A percentile compares a stretch with the other conserved stretches of the same genome.
Evolutionary conservation across 306 rosid species (phyloP).

Genomic region (Boehmeria nivea): DNA sequence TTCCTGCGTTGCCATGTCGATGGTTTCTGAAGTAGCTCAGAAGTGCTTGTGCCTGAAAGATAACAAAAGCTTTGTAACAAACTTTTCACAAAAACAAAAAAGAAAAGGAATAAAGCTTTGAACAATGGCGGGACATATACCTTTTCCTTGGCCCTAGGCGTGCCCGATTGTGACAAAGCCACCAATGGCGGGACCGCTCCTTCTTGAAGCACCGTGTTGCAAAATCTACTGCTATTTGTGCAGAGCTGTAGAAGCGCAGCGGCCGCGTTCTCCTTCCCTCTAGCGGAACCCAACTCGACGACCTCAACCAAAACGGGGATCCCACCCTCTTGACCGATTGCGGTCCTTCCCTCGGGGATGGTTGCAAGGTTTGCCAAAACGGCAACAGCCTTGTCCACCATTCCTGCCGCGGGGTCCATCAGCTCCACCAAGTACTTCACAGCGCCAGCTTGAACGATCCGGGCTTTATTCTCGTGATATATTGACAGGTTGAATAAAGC

Average conservation of each 20-base stretch:
- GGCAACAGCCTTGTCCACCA: conserved; percentile 98
- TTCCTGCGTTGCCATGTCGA: conserved; percentile 83
- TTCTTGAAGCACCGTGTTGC: conserved; percentile 74
- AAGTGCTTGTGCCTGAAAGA: conserved; percentile 79
- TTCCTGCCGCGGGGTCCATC: conserved; percentile 98
- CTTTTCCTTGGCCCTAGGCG: conserved; percentile 95
- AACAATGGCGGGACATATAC: conserved; percentile 27
- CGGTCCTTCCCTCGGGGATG: conserved; percentile 73
- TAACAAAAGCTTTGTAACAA: conserved; percentile 16
- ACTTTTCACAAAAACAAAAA: neutral
- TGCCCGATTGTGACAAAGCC: conserved; percentile 84
- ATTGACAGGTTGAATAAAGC: conserved; percentile 93
- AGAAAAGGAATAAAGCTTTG: conserved; percentile 4
- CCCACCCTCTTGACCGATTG: conserved; percentile 73
- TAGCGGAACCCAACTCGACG: conserved; percentile 89
- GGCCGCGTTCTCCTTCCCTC: conserved; percentile 98
- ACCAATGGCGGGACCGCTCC: conserved; percentile 97
- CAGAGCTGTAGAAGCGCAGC: conserved; percentile 91
- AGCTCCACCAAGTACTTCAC: conserved; percentile 89
- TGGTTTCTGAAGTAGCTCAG: conserved; percentile 88
- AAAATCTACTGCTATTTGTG: conserved; percentile 40
- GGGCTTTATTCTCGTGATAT: conserved; percentile 73
- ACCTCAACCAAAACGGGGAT: conserved; percentile 93
- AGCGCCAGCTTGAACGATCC: conserved; percentile 91
- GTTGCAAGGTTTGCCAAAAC: conserved; percentile 92